Evolutionary conservation across 1,139 yeast genomes (phyloP).

Genomic region (Yamadazyma sp.): DNA sequence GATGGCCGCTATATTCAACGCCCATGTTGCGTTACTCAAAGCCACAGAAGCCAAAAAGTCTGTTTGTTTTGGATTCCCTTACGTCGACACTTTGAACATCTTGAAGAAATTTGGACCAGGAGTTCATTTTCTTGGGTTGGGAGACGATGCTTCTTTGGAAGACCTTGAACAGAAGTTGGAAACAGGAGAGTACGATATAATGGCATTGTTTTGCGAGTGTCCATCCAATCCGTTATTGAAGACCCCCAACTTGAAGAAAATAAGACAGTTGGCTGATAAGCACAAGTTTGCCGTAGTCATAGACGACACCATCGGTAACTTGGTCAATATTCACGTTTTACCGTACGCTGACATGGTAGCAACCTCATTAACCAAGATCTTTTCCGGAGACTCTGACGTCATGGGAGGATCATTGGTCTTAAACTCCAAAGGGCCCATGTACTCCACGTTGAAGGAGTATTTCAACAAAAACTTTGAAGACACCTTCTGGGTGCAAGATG

Average conservation of each 20-base stretch:
- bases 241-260: constrained; percentile 71
- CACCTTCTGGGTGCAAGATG: constrained; percentile 89
- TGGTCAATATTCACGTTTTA: constrained; percentile 77
- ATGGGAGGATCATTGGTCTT: constrained; percentile 90
- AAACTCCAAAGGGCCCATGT: constrained; percentile 63
- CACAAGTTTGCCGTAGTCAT: constrained; percentile 77
- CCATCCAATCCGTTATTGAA: constrained; percentile 90
- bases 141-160: constrained; percentile 71
- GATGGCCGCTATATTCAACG: constrained; percentile 86
- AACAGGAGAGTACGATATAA: constrained; percentile 61
- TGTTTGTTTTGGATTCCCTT: constrained; percentile 93
- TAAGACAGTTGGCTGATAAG: constrained; percentile 64
- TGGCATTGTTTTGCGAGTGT: constrained; percentile 83
- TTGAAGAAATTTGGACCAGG: constrained; percentile 89
- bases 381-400: constrained; percentile 92
- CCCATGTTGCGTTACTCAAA: constrained; percentile 67
- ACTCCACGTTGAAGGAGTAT: constrained; percentile 51
- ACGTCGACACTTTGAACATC: constrained; percentile 86
- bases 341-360: constrained; percentile 85
- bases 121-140: constrained; percentile 78
- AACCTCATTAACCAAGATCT: constrained; percentile 86
- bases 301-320: constrained; percentile 94
- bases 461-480: constrained; percentile 66
- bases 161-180: constrained; percentile 62
- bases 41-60: constrained; percentile 51